Evolutionary conservation across 805 yeast genomes (phyloP), one percentile per base, ranked within the genome.

Genomic region (Maudiozyma bulderi): DNA sequence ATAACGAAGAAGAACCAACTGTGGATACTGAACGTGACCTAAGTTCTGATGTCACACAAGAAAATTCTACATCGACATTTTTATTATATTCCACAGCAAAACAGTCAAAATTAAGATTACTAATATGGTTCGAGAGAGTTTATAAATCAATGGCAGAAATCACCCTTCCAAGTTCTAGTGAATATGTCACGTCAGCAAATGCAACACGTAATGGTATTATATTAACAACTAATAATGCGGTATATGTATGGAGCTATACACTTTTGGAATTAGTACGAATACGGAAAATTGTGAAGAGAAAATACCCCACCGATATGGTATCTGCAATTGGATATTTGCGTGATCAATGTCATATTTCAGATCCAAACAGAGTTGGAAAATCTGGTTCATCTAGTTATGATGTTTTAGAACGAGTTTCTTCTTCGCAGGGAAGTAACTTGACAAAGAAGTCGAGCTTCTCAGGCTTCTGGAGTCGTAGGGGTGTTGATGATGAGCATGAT

Each of bases 101-200:
- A 6, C 43, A 47, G 6, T 29, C 56, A 5, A 63, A 55, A 28
- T 37, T 65, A 37, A 55, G 62, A 47, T 44, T 61, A 41, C 54
- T 62, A 33, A 48, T 58, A n/a, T 63, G 68, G 68, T 53, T 54
- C 30, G 65, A 59, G 2, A 54, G 62, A 40, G 37, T 47, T 6
- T 64, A 63, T 49, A 56, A 54, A 41, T 52, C 52, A 35, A 57
- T 61, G 51, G 49, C 54, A 2, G 67, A 62, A 43, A 50, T 58
- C 4, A 40, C 50, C 5, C 46, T 63, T 20, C 52, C 60, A 7
- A 49, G 40, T 34, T 53, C 50, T 7, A 52, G 50, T 13, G 65
- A 61, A 44, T 45, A 13, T 8, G 50, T 61, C 1, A 39, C 41
- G 30, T 63, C 67, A 4, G 48, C 57, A 5, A 49, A 47, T 9